Evolutionary conservation across 202 grass and related monocot genomes (phyloP), one percentile per base, ranked within the genome.

Genomic region (Setaria italica): DNA sequence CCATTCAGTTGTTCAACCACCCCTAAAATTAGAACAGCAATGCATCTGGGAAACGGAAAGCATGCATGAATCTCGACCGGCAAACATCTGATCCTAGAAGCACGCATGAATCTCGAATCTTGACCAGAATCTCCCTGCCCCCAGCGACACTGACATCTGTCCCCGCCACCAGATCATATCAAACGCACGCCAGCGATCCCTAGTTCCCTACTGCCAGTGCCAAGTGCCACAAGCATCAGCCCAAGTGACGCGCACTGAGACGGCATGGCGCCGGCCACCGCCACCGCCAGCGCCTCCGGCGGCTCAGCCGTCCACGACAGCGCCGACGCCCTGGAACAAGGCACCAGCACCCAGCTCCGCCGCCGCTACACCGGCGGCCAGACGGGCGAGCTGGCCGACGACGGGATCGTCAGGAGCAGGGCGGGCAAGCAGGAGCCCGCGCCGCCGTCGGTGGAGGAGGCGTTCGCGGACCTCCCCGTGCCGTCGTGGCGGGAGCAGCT

Each of bases 401-500:
- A 3, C 54, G 55, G 29, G 49, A 33, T 5, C 20, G 12, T 5
- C 69, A 41, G 39, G 13, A 15, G 10, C n/a, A 8, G 3, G 4
- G 41, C 71, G 33, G 76, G 13, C 43, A 54, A 58, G 86, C 62
- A 76, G 51, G 73, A 76, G 51, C 10, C 53, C 17, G 32, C 30
- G 48, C 39, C 69, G 87, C 4, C 37, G n/a, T 78, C 56, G 56
- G 37, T 62, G 56, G 90, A 92, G 85, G 16, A 78, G 59, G 59
- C 14, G 39, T 93, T 93, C 78, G 85, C 81, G 43, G 76, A 78
- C 5, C 66, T 83, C 42, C 77, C 84, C 3, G 88, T 93, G 39
- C 91, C 91, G 50, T 16, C 81, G 54, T 93, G 91, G 91, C 74
- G 82, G 25, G 82, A 93, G 62, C 91, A 93, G 54, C 85, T 93